These are phyloP conservation scores for Rheum nobile DNA, from an alignment of 148 eudicot genomes.

Conservation along the genomic window DNA sequence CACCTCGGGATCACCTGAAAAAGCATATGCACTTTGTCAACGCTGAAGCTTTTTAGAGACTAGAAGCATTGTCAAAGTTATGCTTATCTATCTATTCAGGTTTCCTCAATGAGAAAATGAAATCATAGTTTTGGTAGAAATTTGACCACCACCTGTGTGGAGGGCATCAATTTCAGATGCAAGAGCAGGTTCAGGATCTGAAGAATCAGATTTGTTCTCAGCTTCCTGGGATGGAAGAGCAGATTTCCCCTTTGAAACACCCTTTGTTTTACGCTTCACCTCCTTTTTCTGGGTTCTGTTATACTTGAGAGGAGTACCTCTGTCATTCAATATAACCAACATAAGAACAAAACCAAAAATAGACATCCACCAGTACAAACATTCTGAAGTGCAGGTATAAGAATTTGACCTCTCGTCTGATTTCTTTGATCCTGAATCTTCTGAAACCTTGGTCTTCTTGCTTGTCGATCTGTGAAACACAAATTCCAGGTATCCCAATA, in stretches of 20 bases:
- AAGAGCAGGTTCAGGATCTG: conserved; percentile 26
- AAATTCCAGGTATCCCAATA: not conserved
- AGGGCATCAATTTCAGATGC: conserved; percentile 30
- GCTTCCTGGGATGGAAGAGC: conserved; percentile 19
- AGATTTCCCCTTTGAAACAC: conserved; percentile 20
- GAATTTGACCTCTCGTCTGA: conserved; percentile 28
- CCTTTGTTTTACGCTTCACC: conserved; percentile 26
- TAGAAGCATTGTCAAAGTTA: not conserved
- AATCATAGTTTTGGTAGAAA: not conserved
- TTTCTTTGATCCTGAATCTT: conserved; percentile 22
- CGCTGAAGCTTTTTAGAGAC: not conserved
- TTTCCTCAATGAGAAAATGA: not conserved
- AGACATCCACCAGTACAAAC: not conserved
- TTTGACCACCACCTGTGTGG: conserved; percentile 31
- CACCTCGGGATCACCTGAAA: conserved; percentile 28
- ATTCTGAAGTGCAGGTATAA: conserved; percentile 3
- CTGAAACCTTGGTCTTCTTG: conserved; percentile 29
- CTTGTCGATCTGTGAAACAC: conserved; percentile 33
- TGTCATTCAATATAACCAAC: conserved; percentile 18
- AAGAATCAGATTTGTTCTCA: conserved; percentile 30
- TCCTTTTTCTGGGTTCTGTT: conserved; percentile 48
- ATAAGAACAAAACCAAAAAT: conserved; percentile 6
- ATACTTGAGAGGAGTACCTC: conserved; percentile 40
- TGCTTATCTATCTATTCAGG: not conserved
- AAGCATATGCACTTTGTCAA: not conserved